Percentiles rank a stretch among this genome's conserved stretches.
Evolutionary conservation across 1,139 yeast genomes (phyloP).

Genomic region (Torulaspora pretoriensis): DNA sequence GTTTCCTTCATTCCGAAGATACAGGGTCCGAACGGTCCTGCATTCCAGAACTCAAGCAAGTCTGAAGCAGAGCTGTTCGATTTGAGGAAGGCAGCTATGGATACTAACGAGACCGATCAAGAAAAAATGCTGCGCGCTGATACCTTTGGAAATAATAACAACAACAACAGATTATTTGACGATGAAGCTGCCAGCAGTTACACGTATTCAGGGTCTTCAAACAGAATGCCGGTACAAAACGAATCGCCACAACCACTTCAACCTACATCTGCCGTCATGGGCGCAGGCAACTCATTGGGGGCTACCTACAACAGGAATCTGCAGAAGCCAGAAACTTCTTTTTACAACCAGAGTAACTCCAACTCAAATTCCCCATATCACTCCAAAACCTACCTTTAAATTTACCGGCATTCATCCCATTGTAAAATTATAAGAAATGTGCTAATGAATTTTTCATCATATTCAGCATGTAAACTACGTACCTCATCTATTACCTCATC

Average conservation of each 20-base stretch:
- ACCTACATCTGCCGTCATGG: slow-evolving; percentile 39
- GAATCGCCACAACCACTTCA: slow-evolving; percentile 28
- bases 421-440: slow-evolving; percentile 2
- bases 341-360: slow-evolving; percentile 18
- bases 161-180: slow-evolving; percentile 24
- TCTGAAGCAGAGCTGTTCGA: slow-evolving; percentile 78
- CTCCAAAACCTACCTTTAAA: slow-evolving; percentile 14
- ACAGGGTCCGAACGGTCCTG: slow-evolving; percentile 27
- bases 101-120: slow-evolving; percentile 55
- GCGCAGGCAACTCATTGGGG: slow-evolving; percentile 18
- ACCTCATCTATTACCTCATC: not conserved
- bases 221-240: slow-evolving; percentile 13
- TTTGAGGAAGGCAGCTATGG: slow-evolving; percentile 83
- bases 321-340: slow-evolving; percentile 33
- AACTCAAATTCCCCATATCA: slow-evolving; percentile 22
- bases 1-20: slow-evolving; percentile 71
- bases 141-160: slow-evolving; percentile 21
- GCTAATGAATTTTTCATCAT: not conserved
- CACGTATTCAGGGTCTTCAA: slow-evolving; percentile 14
- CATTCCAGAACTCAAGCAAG: slow-evolving; percentile 43
- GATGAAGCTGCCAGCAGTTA: slow-evolving; percentile 28
- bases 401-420: not conserved
- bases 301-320: slow-evolving; percentile 16
- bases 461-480: not conserved
- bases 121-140: slow-evolving; percentile 31